phyloP scores from a whole-genome alignment of 2,329 filamentous ascomycete genomes.

The Cercospora sp. region DNA sequence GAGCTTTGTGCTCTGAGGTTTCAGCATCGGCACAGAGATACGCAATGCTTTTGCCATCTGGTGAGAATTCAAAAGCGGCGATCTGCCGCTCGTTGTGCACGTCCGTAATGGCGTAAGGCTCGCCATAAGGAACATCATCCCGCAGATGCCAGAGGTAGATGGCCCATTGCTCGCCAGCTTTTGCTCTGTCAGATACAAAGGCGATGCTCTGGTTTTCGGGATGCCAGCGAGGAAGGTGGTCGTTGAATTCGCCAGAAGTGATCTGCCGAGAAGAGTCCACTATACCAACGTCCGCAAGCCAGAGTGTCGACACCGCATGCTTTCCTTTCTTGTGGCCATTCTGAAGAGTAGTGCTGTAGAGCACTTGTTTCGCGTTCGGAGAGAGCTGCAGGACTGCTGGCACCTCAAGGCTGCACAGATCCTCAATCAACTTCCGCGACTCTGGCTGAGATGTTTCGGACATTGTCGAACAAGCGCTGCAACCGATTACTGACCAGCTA shows the following conservation, averaged over 20 bases:
- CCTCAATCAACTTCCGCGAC: conserved; percentile 9
- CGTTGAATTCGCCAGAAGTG: conserved; percentile 33
- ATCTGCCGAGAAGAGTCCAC: conserved; percentile 32
- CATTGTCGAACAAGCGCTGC: not conserved
- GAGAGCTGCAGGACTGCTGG: conserved; percentile 30
- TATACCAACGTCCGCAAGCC: conserved; percentile 33
- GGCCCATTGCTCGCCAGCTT: conserved; percentile 35
- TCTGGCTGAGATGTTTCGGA: not conserved
- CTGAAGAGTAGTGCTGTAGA: conserved; percentile 30
- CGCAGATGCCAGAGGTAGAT: conserved; percentile 34
- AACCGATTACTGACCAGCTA: not conserved
- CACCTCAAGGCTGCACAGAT: conserved; percentile 32
- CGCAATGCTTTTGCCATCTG: conserved; percentile 40
- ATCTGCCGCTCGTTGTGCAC: conserved; percentile 33
- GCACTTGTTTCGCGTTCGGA: conserved; percentile 27
- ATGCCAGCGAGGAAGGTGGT: conserved; percentile 32
- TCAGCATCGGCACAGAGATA: conserved; percentile 40
- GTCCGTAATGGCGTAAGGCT: conserved; percentile 35
- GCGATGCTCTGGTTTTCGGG: conserved; percentile 35
- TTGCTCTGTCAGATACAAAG: conserved; percentile 40
- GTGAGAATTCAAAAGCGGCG: conserved; percentile 34
- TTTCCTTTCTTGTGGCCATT: conserved; percentile 27
- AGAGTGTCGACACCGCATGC: conserved; percentile 28
- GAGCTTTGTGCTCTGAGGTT: conserved; percentile 34
- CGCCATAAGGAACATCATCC: conserved; percentile 22